Percentiles rank a stretch among this genome's conserved stretches.
These are phyloP conservation scores for Nakaseomyces kungkrabaensis DNA, from an alignment of 1,139 yeast species.

Conservation along the genomic window DNA sequence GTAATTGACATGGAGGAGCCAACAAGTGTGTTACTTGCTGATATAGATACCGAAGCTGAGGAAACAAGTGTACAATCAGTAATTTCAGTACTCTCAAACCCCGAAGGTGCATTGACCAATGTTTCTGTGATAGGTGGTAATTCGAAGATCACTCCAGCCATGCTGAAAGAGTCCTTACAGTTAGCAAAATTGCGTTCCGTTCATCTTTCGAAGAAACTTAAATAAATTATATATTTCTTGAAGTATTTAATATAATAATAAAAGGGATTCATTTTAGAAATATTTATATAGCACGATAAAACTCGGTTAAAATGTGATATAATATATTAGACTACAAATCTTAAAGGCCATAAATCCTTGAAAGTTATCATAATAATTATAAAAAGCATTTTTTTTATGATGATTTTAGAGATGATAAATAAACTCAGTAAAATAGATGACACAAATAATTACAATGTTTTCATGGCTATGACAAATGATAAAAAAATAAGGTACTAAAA, in stretches of 20 bases:
- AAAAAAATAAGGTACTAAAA: not conserved
- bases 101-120: constrained; percentile 29
- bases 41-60: constrained; percentile 74
- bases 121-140: constrained; percentile 37
- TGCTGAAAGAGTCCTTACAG: constrained; percentile 38
- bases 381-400: too few relatives aligned
- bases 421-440: constrained; percentile 2
- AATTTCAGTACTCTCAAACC: constrained; percentile 26
- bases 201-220: constrained; percentile 20
- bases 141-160: constrained; percentile 38
- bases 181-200: constrained; percentile 37
- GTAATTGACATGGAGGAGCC: constrained; percentile 23
- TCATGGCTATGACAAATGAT: not conserved
- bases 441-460: not conserved
- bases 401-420: not conserved
- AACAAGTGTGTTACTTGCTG: constrained; percentile 44
- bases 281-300: too few relatives aligned
- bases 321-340: too few relatives aligned
- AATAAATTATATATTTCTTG: not conserved
- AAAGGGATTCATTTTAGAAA: too few relatives aligned
- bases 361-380: too few relatives aligned
- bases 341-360: too few relatives aligned
- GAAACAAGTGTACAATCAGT: constrained; percentile 36
- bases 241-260: too few relatives aligned
- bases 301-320: too few relatives aligned